A percentile compares a stretch with the other conserved stretches of the same genome.
Conservation (phyloP, 257 asterid species). For the Fraxinus pennsylvanica region DNA sequence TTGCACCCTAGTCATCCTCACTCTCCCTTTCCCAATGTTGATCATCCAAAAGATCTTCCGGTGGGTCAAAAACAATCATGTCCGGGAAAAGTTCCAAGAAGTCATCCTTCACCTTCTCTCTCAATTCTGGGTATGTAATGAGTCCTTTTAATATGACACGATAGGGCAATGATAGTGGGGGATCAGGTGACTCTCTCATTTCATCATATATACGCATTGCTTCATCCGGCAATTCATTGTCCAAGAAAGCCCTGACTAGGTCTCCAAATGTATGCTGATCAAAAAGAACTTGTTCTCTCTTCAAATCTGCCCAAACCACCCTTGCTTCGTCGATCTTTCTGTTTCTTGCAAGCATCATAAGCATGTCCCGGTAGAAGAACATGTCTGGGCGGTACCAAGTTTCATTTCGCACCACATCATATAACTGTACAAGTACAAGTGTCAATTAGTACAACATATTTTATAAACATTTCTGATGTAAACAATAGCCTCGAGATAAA, state of each 20-base stretch:
- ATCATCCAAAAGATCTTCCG: conserved; percentile 70
- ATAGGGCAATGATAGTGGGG: conserved; percentile 74
- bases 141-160: conserved; percentile 88
- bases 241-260: conserved; percentile 80
- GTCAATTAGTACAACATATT: conserved; percentile 14
- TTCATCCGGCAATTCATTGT: conserved; percentile 59
- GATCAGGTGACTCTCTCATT: conserved; percentile 80
- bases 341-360: conserved; percentile 92
- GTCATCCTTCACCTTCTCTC: conserved; percentile 88
- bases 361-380: conserved; percentile 95
- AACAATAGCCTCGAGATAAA: background rate
- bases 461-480: background rate
- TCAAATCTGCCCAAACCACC: conserved; percentile 79
- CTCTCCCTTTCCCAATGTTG: conserved; percentile 41
- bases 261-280: conserved; percentile 97
- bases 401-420: conserved; percentile 76
- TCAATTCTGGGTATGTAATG: conserved; percentile 71
- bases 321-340: conserved; percentile 61
- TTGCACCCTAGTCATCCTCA: conserved; percentile 45
- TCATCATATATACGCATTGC: conserved; percentile 86
- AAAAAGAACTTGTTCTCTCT: conserved; percentile 71
- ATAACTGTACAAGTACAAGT: conserved; percentile 46
- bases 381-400: conserved; percentile 92
- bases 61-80: conserved; percentile 82
- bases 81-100: conserved; percentile 81